These are phyloP conservation scores for Trichopus zeylanicus DNA, from an alignment of 116 monocot genomes.

Conservation along the genomic window DNA sequence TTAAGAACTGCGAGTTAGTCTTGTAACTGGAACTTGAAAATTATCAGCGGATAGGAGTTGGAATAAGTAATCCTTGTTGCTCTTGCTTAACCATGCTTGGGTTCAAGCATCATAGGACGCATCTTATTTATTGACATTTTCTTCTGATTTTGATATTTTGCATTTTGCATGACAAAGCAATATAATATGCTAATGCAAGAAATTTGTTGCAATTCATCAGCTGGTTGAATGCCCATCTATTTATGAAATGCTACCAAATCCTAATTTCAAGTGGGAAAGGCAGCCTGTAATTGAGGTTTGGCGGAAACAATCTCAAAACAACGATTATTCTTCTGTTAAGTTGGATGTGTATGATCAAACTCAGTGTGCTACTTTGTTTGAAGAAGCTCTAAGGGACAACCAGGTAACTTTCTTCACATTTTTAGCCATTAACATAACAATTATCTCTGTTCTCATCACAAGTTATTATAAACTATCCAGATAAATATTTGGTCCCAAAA, in stretches of 20 bases:
- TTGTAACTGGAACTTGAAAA: too few species aligned
- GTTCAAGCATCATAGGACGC: background rate
- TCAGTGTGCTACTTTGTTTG: slow-evolving; percentile 47
- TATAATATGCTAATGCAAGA: background rate
- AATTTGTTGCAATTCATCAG: slow-evolving; percentile 25
- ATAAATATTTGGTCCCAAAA: background rate
- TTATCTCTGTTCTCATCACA: background rate
- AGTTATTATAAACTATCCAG: background rate
- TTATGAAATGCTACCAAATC: slow-evolving; percentile 82
- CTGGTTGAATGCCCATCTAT: slow-evolving; percentile 89
- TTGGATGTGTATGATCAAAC: slow-evolving; percentile 47
- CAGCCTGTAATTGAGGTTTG: slow-evolving; percentile 66
- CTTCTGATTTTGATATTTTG: background rate
- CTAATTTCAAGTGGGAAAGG: slow-evolving; percentile 63
- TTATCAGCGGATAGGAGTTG: too few species aligned
- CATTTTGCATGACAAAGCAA: background rate
- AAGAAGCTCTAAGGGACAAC: slow-evolving; percentile 71
- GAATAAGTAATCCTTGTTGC: too few species aligned
- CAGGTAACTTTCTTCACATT: slow-evolving; percentile 32
- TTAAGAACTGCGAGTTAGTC: too few species aligned
- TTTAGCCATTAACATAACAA: background rate
- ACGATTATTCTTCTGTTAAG: slow-evolving; percentile 23
- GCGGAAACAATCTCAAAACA: slow-evolving; percentile 37
- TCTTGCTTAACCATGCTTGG: too few species aligned
- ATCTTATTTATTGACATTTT: background rate